phyloP scores from a whole-genome alignment of 257 asterid species.

The Penstemon barbatus region DNA sequence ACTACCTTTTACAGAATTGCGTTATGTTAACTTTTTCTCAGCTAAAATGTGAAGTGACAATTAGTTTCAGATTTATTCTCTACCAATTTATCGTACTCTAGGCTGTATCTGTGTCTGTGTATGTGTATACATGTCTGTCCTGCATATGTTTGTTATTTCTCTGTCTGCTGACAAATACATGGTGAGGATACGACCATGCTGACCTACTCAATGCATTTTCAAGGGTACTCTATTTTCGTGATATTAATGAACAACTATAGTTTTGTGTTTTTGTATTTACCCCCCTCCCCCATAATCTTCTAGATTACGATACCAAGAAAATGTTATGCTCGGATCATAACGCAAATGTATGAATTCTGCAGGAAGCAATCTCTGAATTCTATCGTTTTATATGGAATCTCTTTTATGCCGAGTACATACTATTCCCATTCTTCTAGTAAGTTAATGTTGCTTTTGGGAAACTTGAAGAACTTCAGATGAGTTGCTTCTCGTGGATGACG shows the following conservation, averaged over 20 bases:
- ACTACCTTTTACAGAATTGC: slow-evolving; percentile 9
- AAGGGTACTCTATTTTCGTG: background rate
- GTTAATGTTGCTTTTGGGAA: slow-evolving; percentile 16
- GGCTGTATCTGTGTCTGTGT: background rate
- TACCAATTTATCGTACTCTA: background rate
- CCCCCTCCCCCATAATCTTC: background rate
- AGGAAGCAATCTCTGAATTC: slow-evolving; percentile 81
- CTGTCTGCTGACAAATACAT: too few relatives aligned
- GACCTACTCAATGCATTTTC: background rate
- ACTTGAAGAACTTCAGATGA: slow-evolving; percentile 12
- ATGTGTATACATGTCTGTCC: background rate
- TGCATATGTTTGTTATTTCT: background rate
- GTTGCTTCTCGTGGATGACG: too few relatives aligned
- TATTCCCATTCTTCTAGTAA: slow-evolving; percentile 81
- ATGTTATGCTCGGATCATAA: background rate
- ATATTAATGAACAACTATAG: background rate
- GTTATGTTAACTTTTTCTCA: slow-evolving; percentile 3
- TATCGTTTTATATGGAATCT: slow-evolving; percentile 94
- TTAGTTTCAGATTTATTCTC: background rate
- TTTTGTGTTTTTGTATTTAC: too few relatives aligned
- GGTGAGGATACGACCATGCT: background rate
- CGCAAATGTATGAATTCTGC: slow-evolving; percentile 39
- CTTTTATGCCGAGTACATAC: slow-evolving; percentile 78
- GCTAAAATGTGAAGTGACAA: slow-evolving; percentile 10
- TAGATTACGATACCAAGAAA: slow-evolving; percentile 2